Conservation (phyloP, 1,284 basidiomycete species). For the Wallemia ichthyophaga region DNA sequence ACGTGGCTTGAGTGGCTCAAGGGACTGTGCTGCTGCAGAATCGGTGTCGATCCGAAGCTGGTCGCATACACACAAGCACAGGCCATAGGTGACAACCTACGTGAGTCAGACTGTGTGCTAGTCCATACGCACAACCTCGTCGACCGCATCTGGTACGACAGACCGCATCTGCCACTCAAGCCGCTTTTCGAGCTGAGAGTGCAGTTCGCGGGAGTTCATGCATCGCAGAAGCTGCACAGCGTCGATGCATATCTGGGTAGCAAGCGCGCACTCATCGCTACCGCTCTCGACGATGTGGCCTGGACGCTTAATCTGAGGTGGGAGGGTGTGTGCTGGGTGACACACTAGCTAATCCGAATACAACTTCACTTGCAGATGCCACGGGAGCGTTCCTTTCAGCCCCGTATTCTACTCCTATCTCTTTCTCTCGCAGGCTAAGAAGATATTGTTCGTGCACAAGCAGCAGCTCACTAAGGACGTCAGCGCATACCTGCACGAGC, state of each 20-base stretch:
- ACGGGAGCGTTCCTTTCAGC: background rate
- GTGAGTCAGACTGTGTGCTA: background rate
- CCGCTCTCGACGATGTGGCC: constrained; percentile 39
- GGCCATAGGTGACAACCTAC: background rate
- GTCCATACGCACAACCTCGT: background rate
- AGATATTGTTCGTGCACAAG: constrained; percentile 41
- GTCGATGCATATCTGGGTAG: constrained; percentile 12
- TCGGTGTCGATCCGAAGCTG: constrained; percentile 54
- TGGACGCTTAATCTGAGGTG: constrained; percentile 62
- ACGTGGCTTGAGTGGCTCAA: constrained; percentile 6
- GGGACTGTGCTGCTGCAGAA: constrained; percentile 62
- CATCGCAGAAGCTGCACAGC: background rate
- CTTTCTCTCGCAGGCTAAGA: constrained; percentile 34
- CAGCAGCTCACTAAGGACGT: constrained; percentile 30
- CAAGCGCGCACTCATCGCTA: constrained; percentile 21
- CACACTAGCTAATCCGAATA: constrained; percentile 73
- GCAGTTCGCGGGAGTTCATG: background rate
- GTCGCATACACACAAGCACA: constrained; percentile 16
- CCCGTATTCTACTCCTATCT: constrained; percentile 82
- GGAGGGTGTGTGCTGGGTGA: constrained; percentile 30
- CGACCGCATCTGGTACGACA: background rate
- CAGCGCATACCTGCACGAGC: constrained; percentile 25
- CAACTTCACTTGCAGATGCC: background rate
- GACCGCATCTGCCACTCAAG: background rate
- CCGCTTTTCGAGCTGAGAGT: background rate